These are phyloP conservation scores for Plasmopara muralis DNA, from an alignment of 352 stramenopile genomes.

Conservation along the genomic window DNA sequence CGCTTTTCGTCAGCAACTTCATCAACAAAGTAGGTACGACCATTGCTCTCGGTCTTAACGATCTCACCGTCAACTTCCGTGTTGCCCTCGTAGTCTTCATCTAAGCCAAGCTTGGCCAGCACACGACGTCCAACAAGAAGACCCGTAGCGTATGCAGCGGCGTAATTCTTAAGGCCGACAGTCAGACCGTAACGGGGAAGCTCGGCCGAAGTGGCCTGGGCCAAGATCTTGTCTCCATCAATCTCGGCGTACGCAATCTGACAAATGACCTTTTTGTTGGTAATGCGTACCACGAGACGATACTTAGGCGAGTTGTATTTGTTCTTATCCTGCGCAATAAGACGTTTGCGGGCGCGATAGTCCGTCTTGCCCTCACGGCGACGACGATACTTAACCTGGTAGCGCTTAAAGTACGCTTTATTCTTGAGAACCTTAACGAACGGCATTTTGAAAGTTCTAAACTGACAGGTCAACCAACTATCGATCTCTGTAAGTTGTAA, in stretches of 20 bases:
- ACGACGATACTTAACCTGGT: slow-evolving; percentile 98
- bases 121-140: slow-evolving; percentile 93
- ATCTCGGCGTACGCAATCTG: slow-evolving; percentile 99
- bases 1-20: slow-evolving; percentile 97
- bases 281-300: slow-evolving; percentile 93
- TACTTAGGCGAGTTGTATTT: slow-evolving; percentile 99
- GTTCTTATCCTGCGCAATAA: slow-evolving; percentile 99
- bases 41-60: slow-evolving; percentile 92
- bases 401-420: slow-evolving; percentile 99
- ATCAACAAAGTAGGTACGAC: slow-evolving; percentile 98
- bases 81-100: slow-evolving; percentile 97
- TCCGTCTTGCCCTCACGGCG: slow-evolving; percentile 99
- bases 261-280: slow-evolving; percentile 96
- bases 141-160: slow-evolving; percentile 96
- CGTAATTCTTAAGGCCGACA: slow-evolving; percentile 99
- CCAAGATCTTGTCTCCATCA: slow-evolving; percentile 96
- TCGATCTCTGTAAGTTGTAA: slow-evolving; percentile 6
- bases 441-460: slow-evolving; percentile 75
- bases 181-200: slow-evolving; percentile 95
- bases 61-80: slow-evolving; percentile 94
- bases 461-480: slow-evolving; percentile 22
- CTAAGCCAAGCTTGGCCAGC: slow-evolving; percentile 97
- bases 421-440: slow-evolving; percentile 99
- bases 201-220: slow-evolving; percentile 93
- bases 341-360: slow-evolving; percentile 98